Conservation (phyloP, 2,329 filamentous ascomycete species). For the Colletotrichum destructivum region DNA sequence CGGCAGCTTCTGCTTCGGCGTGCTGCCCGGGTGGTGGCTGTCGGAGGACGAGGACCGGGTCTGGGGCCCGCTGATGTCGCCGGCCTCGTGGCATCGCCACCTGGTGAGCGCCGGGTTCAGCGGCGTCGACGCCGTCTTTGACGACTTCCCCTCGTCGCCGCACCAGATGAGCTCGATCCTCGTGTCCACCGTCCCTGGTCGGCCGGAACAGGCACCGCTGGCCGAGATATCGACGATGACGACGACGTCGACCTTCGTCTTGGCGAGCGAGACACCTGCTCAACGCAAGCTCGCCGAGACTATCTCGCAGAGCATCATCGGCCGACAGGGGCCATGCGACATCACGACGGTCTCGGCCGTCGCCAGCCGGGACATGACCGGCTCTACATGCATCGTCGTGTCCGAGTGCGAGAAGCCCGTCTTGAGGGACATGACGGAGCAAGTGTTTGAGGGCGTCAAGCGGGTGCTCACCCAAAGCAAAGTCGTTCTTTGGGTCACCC, state of each 20-base stretch:
- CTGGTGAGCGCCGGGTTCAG: conserved; percentile 43
- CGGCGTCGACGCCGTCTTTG: conserved; percentile 46
- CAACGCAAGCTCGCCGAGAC: conserved; percentile 9
- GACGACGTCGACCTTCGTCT: background rate
- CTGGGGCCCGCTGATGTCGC: conserved; percentile 47
- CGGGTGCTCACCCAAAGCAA: conserved; percentile 44
- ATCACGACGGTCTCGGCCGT: conserved; percentile 13
- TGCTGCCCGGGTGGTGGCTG: conserved; percentile 52
- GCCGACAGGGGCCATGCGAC: background rate
- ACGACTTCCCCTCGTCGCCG: conserved; percentile 44
- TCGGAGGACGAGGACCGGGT: conserved; percentile 47
- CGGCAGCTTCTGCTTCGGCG: conserved; percentile 48
- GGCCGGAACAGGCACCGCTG: background rate
- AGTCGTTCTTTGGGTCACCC: conserved; percentile 35
- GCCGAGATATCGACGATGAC: background rate
- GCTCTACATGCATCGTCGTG: conserved; percentile 45
- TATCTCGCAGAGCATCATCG: conserved; percentile 13
- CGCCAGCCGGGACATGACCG: conserved; percentile 28
- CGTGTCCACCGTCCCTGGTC: conserved; percentile 44
- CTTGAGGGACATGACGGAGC: conserved; percentile 43
- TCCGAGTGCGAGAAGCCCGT: conserved; percentile 44
- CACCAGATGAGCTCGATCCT: conserved; percentile 42
- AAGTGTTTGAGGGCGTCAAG: conserved; percentile 43
- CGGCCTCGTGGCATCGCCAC: conserved; percentile 44
- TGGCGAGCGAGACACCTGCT: conserved; percentile 9